Evolutionary conservation across 2,329 filamentous ascomycete genomes (phyloP).

Genomic region (Colletotrichum sublineola): DNA sequence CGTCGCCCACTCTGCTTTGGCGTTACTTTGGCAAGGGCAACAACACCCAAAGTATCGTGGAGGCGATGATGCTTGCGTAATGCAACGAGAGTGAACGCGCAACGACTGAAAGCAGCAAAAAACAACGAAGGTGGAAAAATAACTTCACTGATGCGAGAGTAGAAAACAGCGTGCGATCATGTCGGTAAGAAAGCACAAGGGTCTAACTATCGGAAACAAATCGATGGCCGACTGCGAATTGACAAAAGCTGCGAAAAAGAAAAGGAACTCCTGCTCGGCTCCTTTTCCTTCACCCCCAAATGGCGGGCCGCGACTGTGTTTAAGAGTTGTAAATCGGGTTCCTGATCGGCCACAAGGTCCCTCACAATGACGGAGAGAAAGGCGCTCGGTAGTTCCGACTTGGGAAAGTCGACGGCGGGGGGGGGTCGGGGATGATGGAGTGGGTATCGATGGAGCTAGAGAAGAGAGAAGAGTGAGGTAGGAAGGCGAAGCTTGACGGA

Average conservation of each 20-base stretch:
- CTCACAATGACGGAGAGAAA: not conserved
- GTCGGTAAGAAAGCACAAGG: conserved; percentile 1
- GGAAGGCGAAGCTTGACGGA: not conserved
- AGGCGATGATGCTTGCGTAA: not conserved
- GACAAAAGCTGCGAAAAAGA: not conserved
- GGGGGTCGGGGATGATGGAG: not conserved
- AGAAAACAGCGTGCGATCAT: conserved; percentile 7
- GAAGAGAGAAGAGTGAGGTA: not conserved
- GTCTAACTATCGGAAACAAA: not conserved
- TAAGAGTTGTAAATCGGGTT: conserved; percentile 14
- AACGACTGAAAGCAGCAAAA: not conserved
- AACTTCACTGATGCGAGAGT: conserved; percentile 16
- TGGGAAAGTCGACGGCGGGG: not conserved
- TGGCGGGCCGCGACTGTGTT: conserved; percentile 31
- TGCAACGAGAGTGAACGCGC: not conserved
- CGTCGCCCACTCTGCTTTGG: not conserved
- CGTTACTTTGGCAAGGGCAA: not conserved
- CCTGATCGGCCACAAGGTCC: not conserved
- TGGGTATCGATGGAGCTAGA: not conserved
- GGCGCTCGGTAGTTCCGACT: not conserved
- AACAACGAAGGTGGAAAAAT: not conserved
- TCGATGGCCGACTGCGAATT: not conserved
- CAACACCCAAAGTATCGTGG: not conserved
- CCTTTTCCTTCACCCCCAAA: not conserved
- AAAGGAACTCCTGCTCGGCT: not conserved